A percentile compares a stretch with the other conserved stretches of the same genome.
These are phyloP conservation scores for Boletellus sp. DNA, from an alignment of 768 basidiomycete species.

Conservation along the genomic window DNA sequence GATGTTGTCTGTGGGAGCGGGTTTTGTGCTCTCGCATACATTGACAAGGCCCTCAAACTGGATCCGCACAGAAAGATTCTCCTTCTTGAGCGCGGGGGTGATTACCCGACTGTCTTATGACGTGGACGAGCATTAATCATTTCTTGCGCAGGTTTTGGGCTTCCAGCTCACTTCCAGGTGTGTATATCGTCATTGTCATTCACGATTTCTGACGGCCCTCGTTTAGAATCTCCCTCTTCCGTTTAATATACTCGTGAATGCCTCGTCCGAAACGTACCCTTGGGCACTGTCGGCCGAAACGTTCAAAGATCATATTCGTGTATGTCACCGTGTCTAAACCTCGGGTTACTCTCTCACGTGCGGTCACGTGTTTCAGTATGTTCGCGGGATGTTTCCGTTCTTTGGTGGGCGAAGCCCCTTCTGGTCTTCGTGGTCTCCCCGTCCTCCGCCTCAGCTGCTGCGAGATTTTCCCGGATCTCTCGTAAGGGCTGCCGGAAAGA, in stretches of 20 bases:
- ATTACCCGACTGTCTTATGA: neutral
- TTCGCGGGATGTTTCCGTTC: conserved; percentile 12
- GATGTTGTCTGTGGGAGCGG: conserved; percentile 11
- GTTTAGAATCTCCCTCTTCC: conserved; percentile 7
- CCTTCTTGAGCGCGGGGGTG: conserved; percentile 14
- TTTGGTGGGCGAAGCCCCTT: conserved; percentile 17
- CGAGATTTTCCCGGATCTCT: conserved; percentile 14
- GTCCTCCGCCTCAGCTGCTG: conserved; percentile 6
- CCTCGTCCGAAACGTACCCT: conserved; percentile 2
- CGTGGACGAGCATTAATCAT: neutral
- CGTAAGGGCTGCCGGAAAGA: neutral
- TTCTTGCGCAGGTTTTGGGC: conserved; percentile 1
- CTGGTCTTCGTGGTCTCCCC: conserved; percentile 20
- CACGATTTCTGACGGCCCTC: neutral
- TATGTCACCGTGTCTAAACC: neutral
- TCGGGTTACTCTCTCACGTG: neutral
- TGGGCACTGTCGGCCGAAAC: conserved; percentile 1
- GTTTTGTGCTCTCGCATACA: conserved; percentile 18
- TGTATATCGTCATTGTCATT: neutral
- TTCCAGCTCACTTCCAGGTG: conserved; percentile 10
- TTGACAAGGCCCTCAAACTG: conserved; percentile 10
- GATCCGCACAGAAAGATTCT: conserved; percentile 16
- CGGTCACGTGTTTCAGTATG: neutral
- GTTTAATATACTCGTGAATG: conserved; percentile 2
- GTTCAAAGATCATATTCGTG: neutral